Base-by-base conservation (phyloP, 805 yeast species). In the Nakazawaea holstii region DNA sequence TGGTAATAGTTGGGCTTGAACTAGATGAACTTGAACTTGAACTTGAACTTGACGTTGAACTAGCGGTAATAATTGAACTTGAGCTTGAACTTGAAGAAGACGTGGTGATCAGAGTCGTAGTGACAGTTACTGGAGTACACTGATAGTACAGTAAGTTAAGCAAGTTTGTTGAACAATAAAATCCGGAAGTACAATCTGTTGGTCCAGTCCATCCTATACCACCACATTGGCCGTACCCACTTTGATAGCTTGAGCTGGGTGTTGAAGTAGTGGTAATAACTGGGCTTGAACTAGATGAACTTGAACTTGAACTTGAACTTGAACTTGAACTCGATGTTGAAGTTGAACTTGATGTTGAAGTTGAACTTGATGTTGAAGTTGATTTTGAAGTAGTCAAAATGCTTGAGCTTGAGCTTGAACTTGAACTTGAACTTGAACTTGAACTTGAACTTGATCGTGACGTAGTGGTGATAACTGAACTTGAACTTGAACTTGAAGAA, bases 81-180 rank as follows among this genome's bases (percentile, higher is more conserved):
- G 42, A 39, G 35, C 41, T 38, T 13, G 32, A 30, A 39, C 17
- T n/a, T 28, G 42, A 26, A 28, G 41, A 24, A n/a, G 31, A 38
- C 2, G 30, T 4, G 9, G 24, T 26, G 2, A 31, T 9, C 7
- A 15, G 8, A 11, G 41, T 26, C 7, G 20, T 6, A 9, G 17
- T 8, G 36, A 3, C 11, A 13, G 36, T 13, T 13, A 15, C n/a
- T n/a, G 11, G 33, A 10, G n/a, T 6, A 30, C 33, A 30, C n/a
- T 30, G n/a, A 30, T 13, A 14, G 3, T 33, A 33, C 17, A 33
- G 4, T n/a, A 8, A 6, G 17, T 13, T 33, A 6, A 13, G 4
- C 4, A 33, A 6, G 1, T 31, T 20, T 15, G 43, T 31, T 5
- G 17, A 20, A 40, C 43, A 40, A 27, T 29, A 7, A 32, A 9